Evolutionary conservation across 2,329 filamentous ascomycete genomes (phyloP).

Genomic region (Lecanoromycetidae sp.): DNA sequence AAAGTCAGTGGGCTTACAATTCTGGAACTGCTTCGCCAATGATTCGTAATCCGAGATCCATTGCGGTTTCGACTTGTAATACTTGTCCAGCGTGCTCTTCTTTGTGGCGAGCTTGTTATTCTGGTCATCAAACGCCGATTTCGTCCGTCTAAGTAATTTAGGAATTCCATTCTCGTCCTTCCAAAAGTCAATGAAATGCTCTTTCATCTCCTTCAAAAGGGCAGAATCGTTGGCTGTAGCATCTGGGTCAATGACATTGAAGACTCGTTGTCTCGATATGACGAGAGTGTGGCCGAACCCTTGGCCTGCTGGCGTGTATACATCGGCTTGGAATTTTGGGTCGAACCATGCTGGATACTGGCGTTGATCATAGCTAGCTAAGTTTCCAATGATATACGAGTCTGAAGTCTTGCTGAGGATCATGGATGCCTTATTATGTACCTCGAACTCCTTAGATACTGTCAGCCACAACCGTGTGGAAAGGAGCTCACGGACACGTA

Average conservation of each 20-base stretch:
- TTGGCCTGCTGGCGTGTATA: slow-evolving; percentile 16
- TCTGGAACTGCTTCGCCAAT: neutral
- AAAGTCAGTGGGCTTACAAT: slow-evolving; percentile 11
- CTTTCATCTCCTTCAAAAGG: slow-evolving; percentile 12
- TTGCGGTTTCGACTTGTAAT: neutral
- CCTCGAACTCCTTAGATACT: slow-evolving; percentile 12
- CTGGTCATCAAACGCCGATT: slow-evolving; percentile 10
- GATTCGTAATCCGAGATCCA: neutral
- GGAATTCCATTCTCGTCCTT: neutral
- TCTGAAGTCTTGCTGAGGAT: slow-evolving; percentile 11
- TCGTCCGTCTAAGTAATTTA: slow-evolving; percentile 9
- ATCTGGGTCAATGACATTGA: slow-evolving; percentile 17
- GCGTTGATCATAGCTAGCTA: slow-evolving; percentile 14
- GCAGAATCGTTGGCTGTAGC: slow-evolving; percentile 9
- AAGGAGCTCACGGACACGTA: slow-evolving; percentile 1
- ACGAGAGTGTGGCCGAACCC: slow-evolving; percentile 16
- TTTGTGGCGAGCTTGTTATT: slow-evolving; percentile 8
- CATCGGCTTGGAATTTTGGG: slow-evolving; percentile 1
- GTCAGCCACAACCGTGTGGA: neutral
- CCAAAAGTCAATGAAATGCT: slow-evolving; percentile 15
- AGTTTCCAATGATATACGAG: slow-evolving; percentile 17
- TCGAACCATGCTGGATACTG: slow-evolving; percentile 14
- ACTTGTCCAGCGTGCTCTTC: neutral
- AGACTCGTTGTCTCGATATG: slow-evolving; percentile 14
- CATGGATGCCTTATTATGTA: slow-evolving; percentile 9